Evolutionary conservation across 345 rosid species (phyloP), one percentile per base, ranked within the genome.

Genomic region (Linum usitatissimum): DNA sequence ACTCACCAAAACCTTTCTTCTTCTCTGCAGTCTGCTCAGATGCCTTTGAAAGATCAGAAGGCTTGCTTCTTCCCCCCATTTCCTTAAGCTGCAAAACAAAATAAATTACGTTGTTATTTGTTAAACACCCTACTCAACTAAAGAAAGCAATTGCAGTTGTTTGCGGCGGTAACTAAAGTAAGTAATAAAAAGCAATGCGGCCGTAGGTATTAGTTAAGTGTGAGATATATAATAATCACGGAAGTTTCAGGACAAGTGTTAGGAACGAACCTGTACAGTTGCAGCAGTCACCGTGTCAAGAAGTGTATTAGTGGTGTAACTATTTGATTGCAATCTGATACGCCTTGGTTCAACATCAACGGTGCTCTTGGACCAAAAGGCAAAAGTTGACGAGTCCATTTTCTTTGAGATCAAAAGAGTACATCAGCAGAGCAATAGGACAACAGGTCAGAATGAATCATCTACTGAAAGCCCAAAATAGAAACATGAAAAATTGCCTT

Each of bases 271-370:
- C 99, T 90, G 99, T 63, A 94, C 92, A 75, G 86, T 90, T 30
- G 99, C 99, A 67, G 99, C 99, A 39, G 97, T 94, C 64, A 94
- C 96, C 0, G 73, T 86, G 71, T 94, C 99, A 61, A 94, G 80
- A 73, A 94, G 91, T 30, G 95, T 80, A 68, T 76, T 94, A 66
- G 89, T 79, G 48, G 97, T 94, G 72, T 94, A 90, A 77, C 88
- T 83, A 69, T 78, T 90, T 63, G 99, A 90, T 69, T 94, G 99
- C 81, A 94, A 76, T 71, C 99, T 86, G 59, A 90, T 90, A 48
- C 99, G 86, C 64, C 83, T 88, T 53, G 97, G 88, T 63, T 94
- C 99, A 39, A 90, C 67, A 68, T 94, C 97, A 71, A 94, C 96
- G 36, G 90, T 63, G 69, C 91, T 94, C 82, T 94, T 94, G 53